Evolutionary conservation across 768 basidiomycete genomes (phyloP), one percentile per base, ranked within the genome.

Genomic region (Termitomyces sp.): DNA sequence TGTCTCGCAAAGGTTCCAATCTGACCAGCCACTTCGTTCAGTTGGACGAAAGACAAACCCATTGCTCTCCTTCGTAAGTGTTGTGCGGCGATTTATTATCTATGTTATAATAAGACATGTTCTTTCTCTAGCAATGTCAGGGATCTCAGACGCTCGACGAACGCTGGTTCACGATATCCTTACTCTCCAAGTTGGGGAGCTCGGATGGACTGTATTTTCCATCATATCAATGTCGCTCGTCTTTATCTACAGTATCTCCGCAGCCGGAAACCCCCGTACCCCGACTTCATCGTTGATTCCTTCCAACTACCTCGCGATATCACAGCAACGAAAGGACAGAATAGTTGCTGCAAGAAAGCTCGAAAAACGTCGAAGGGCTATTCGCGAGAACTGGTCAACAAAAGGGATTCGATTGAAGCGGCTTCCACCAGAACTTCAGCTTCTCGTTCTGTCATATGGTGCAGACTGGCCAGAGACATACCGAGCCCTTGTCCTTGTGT

Each of bases 381-480:
- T 71, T 9, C 55, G 62, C 16, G 66, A 68, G 50, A 56, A 46
- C 16, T 54, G 61, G 57, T 50, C 49, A 13, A 60, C 46, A 18
- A 49, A 52, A 36, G 63, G 70, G 1, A 75, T 75, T 55, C 72
- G 65, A 15, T 67, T 78, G 48, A 52, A 65, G 50, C 58, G 65
- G 33, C 71, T 78, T 11, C 77, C 76, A 1, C 63, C 68, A 13
- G 77, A 77, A 63, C 52, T 78, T 24, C 66, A 69, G 58, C 63
- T 74, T 45, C 51, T 67, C 16, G 67, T 78, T 36, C 65, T 78
- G 8, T 62, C 67, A 22, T 64, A 72, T 48, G 68, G 72, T 44
- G 66, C 73, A 8, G 69, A 73, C 38, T 75, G 68, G 60, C 67
- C 68, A 13, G 55, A 60, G 9, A 74, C 74, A 13, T 76, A 75